phyloP scores from a whole-genome alignment of 176 grass and related monocot genomes.

The Juncus inflexus region DNA sequence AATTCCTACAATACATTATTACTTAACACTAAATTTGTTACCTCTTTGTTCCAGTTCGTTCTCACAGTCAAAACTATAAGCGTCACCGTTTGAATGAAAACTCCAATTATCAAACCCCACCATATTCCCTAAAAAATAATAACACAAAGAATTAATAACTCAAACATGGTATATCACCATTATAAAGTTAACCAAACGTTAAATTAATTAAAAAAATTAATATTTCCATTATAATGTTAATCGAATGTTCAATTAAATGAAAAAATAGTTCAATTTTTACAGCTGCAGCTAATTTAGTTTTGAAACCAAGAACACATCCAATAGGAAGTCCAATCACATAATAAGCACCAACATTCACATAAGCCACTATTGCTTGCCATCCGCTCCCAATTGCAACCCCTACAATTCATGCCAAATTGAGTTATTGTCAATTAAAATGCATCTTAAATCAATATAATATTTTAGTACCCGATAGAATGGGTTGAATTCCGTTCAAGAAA shows the following conservation, averaged over 20 bases:
- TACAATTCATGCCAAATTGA: constrained; percentile 9
- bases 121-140: constrained; percentile 58
- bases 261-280: constrained; percentile 24
- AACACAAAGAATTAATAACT: no score
- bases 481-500: constrained; percentile 85
- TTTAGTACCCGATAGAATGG: constrained; percentile 61
- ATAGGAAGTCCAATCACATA: constrained; percentile 71
- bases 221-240: no score
- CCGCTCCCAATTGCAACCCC: constrained; percentile 74
- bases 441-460: background rate
- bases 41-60: constrained; percentile 75
- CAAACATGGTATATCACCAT: no score
- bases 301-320: constrained; percentile 66
- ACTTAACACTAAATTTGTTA: background rate
- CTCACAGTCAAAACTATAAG: constrained; percentile 60
- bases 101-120: constrained; percentile 78
- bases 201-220: no score
- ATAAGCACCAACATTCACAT: constrained; percentile 68
- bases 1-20: background rate
- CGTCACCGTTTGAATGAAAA: constrained; percentile 45
- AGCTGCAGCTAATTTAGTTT: constrained; percentile 45
- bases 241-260: background rate
- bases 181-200: no score
- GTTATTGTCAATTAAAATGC: background rate
- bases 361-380: constrained; percentile 72